Conservation (phyloP, 2,329 filamentous ascomycete genomes). For the Beauveria australis region DNA sequence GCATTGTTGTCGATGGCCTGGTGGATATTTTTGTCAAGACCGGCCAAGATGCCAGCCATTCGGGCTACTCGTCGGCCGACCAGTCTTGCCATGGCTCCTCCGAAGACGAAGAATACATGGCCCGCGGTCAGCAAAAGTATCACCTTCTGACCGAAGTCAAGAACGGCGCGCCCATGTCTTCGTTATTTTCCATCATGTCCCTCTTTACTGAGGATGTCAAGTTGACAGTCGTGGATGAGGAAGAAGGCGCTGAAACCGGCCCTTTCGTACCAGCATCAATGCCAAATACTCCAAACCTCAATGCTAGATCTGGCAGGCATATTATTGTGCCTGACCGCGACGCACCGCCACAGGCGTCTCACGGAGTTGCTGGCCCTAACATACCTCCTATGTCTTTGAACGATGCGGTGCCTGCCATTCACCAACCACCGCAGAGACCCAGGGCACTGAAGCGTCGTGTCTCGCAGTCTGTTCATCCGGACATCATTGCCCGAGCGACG, state of each 20-base stretch:
- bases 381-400: slow-evolving; percentile 74
- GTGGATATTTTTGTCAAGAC: slow-evolving; percentile 99
- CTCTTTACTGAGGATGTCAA: slow-evolving; percentile 94
- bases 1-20: slow-evolving; percentile 88
- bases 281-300: slow-evolving; percentile 32
- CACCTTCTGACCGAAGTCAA: slow-evolving; percentile 95
- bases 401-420: slow-evolving; percentile 22
- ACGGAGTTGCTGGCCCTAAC: slow-evolving; percentile 27
- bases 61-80: slow-evolving; percentile 14
- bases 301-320: slow-evolving; percentile 17
- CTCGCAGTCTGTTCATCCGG: slow-evolving; percentile 80
- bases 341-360: neutral
- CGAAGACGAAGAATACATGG: slow-evolving; percentile 60
- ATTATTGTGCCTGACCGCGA: neutral
- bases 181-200: slow-evolving; percentile 92
- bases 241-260: slow-evolving; percentile 24
- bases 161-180: slow-evolving; percentile 97
- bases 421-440: slow-evolving; percentile 26
- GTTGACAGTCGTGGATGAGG: slow-evolving; percentile 63
- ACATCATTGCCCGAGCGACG: slow-evolving; percentile 92
- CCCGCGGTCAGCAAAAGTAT: slow-evolving; percentile 71
- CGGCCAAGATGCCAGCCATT: slow-evolving; percentile 42
- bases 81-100: slow-evolving; percentile 31
- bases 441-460: slow-evolving; percentile 33
- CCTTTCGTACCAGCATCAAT: slow-evolving; percentile 27